Base-by-base conservation (phyloP, 2,329 filamentous ascomycete species). In the Verticillium klebahnii region DNA sequence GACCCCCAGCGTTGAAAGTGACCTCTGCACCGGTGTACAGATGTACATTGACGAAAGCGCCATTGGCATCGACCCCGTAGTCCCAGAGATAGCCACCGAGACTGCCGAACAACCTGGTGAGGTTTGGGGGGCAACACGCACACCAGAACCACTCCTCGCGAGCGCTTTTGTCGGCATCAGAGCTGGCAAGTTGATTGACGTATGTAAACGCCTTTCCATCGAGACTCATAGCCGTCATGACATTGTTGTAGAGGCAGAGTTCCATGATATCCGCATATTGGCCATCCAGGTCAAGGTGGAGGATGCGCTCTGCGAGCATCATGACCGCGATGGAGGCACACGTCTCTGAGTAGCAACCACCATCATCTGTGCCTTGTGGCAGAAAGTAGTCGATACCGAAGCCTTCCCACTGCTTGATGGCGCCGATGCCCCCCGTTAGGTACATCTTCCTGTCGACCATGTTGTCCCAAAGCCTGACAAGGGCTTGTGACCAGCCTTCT, bases 361-460 rank as follows among this genome's bases (percentile, higher is more conserved):
- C 85, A 63, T 87, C 85, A 62, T 87, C 85, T 0, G 82, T 82
- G 1, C 80, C 76, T 52, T 86, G 83, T 1, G 84, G 84, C 5
- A 88, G 73, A 69, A 85, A 85, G 67, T 86, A 85, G 63, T 85
- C 79, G 50, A 80, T 75, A 0, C 84, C 84, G 67, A 88, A 87
- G 3, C 85, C 84, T 70, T 88, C 81, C 81, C 82, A 85, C 68
- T 86, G 82, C 65, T 80, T 77, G 50, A 85, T 78, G 1, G 77
- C 80, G 1, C 86, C 86, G 58, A 88, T 82, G 1, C 85, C 85
- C 1, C 85, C 86, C 0, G 86, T 89, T 17, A 86, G 68, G 62
- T 86, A 89, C 81, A 88, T 85, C 68, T 87, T 88, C 61, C 78
- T 79, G 50, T 83, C 75, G 0, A 85, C 79, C 83, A 87, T 87